Conservation (phyloP, 352 stramenopile genomes). For the Pythium oligandrum region DNA sequence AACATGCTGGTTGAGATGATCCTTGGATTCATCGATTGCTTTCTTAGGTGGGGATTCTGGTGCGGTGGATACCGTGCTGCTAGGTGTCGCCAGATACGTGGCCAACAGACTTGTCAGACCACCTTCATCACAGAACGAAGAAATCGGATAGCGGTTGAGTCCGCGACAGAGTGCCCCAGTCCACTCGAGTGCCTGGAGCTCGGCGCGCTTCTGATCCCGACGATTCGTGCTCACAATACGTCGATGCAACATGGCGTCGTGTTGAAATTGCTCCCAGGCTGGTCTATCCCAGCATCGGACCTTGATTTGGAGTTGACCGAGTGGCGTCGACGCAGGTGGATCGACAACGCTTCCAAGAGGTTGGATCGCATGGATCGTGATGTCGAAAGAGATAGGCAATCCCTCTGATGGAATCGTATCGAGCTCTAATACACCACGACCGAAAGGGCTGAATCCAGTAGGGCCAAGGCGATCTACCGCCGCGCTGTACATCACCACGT, state of each 20-base stretch:
- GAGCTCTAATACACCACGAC: too few species aligned
- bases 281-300: conserved; percentile 46
- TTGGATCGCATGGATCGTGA: too few species aligned
- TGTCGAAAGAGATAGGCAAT: too few species aligned
- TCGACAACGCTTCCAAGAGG: too few species aligned
- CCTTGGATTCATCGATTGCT: neutral
- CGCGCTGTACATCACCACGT: too few species aligned
- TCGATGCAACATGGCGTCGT: conserved; percentile 18
- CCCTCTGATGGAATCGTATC: too few species aligned
- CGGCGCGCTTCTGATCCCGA: conserved; percentile 19
- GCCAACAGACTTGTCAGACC: conserved; percentile 54
- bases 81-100: conserved; percentile 9
- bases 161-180: conserved; percentile 61
- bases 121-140: conserved; percentile 67
- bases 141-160: conserved; percentile 66
- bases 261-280: conserved; percentile 38
- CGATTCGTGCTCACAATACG: conserved; percentile 73
- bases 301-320: conserved; percentile 12
- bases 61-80: neutral
- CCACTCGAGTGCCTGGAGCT: conserved; percentile 39
- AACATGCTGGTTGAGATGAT: conserved; percentile 38
- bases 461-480: too few species aligned
- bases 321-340: neutral
- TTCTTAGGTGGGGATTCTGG: too few species aligned
- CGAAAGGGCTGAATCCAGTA: too few species aligned